Evolutionary conservation across 257 asterid species (phyloP), one percentile per base, ranked within the genome.

Genomic region (Nicotiana otophora): DNA sequence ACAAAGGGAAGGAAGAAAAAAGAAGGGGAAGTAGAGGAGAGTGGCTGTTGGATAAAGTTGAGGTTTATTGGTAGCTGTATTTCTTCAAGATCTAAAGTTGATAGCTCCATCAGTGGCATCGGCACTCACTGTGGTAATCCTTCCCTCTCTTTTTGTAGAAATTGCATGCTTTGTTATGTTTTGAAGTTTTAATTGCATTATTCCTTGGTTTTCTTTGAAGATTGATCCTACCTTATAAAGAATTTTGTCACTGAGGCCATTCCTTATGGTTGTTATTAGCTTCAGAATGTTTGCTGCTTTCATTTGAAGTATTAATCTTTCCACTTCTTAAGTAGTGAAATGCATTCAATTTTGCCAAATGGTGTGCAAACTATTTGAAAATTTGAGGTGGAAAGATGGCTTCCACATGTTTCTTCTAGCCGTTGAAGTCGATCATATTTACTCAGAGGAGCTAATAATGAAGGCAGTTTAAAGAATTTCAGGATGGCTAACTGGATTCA

Each of bases 71-170:
- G 90, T 80, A 82, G 87, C 87, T 92, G 94, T 87, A 84, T 90
- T 64, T 64, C 88, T 77, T 91, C 97, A 84, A 92, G 91, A 89
- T 86, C 95, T 87, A 91, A 92, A 86, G 92, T 90, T 78, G 97
- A 92, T 84, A 90, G 82, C 87, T 89, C 97, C 51, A 65, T 84
- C 39, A 90, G 92, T 85, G 87, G 90, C 85, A 85, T 87, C 89
- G 87, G 87, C 69, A 83, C 90, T 78, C 90, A 76, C 48, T 55
- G 77, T 7, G 85, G 85, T 83, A 77, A 46, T 5, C 15, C 46
- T 72, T 8, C 28, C 64, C 26, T 23, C 26, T 23, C 26, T 23
- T 23, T 23, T 23, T 23, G 26, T 23, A 23, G 26, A 23, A 23
- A 23, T 23, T 23, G 26, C 26, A 23, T 23, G 26, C 26, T 23